These are phyloP conservation scores for Vaccinium corymbosum DNA, from an alignment of 148 eudicot species.

Conservation along the genomic window DNA sequence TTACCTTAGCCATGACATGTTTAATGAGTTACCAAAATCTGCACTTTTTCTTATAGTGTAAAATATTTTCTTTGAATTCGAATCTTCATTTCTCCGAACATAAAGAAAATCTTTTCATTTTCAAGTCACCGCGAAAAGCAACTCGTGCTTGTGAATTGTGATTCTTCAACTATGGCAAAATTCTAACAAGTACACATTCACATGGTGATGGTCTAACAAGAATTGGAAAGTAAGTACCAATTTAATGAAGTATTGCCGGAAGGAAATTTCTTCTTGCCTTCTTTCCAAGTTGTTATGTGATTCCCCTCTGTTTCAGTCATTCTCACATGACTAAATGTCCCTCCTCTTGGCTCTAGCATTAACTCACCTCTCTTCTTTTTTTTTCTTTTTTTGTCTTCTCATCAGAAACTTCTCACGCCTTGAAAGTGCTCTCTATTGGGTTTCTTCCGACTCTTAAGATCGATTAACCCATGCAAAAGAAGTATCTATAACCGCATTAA, in stretches of 20 bases:
- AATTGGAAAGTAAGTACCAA: conserved; percentile 5
- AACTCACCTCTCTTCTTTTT: neutral
- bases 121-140: neutral
- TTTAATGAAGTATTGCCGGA: neutral
- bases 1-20: neutral
- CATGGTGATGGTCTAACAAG: conserved; percentile 18
- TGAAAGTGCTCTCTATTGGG: too few species aligned
- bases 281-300: neutral
- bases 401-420: too few species aligned
- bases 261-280: neutral
- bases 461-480: too few species aligned
- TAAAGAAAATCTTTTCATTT: neutral
- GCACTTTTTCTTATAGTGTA: neutral
- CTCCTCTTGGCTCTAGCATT: neutral
- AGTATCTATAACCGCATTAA: too few species aligned
- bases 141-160: neutral
- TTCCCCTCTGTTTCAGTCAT: neutral
- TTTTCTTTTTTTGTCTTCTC: too few species aligned
- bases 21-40: neutral
- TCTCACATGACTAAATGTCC: neutral
- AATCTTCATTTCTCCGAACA: too few species aligned
- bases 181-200: neutral
- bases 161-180: neutral
- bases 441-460: too few species aligned
- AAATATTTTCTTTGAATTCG: too few species aligned